Base-by-base conservation (phyloP, 78 protist species). In the Capsaspora owczarzaki region DNA sequence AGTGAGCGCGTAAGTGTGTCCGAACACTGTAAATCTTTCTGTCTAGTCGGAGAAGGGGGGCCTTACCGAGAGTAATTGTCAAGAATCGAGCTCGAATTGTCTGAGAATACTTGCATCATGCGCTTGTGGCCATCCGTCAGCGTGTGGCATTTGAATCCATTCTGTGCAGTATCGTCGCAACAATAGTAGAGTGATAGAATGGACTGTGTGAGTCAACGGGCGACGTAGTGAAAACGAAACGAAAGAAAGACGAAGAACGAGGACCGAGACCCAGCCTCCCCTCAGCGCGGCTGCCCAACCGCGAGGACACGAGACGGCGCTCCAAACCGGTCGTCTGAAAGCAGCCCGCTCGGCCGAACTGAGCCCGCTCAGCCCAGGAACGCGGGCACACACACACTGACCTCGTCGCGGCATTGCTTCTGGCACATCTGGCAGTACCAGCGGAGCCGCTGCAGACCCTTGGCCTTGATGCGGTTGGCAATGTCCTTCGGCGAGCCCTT, bases 391-490 rank as follows among this genome's bases (percentile, higher is more conserved):
- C 56, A 49, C 56, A 49, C 56, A 16, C 56, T 20, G 56, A 49
- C 3, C 35, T 79, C 89, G 53, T 86, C 87, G 27, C 90, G 81
- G 76, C 93, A 89, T 33, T 86, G 86, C 82, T 89, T 89, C 69
- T 89, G 69, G 47, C 93, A 89, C 78, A 86, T 61, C 78, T 89
- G 86, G 70, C 93, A 89, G 61, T 80, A 89, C 86, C 86, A 89
- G 0, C 84, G 33, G 19, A 89, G 84, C 86, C 86, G 86, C 69
- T 81, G 79, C 78, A 89, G 82, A 1, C 93, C 92, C 51, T 89
- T 84, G 61, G 16, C 56, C 16, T 49, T 49, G 56, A 49, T 49
- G n/a, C 56, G 56, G 16, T 49, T 49, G 56, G 56, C 56, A 16
- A 49, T 49, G 56, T 10, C 56, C 56, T 49, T 49, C 16, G 56